These are phyloP conservation scores for Allantophomopsis cytisporea DNA, from an alignment of 2,329 filamentous ascomycete species.

Conservation along the genomic window DNA sequence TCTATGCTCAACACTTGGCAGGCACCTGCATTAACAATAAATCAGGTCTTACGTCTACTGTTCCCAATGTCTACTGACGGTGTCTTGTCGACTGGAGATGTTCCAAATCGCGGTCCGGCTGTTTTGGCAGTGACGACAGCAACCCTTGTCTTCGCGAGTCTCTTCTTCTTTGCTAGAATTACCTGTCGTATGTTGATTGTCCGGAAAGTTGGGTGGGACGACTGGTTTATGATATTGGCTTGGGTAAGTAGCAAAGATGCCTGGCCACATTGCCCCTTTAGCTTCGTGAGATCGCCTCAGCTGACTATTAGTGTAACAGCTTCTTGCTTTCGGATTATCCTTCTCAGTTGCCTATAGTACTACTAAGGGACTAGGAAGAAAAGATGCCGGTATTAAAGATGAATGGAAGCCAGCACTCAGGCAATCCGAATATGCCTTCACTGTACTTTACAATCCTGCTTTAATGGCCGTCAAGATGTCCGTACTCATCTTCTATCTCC, in stretches of 20 bases:
- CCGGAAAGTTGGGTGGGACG: slow-evolving; percentile 56
- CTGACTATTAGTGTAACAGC: slow-evolving; percentile 6
- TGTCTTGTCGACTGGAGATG: too few relatives aligned
- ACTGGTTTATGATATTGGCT: slow-evolving; percentile 65
- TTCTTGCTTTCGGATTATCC: slow-evolving; percentile 52
- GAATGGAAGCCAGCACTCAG: slow-evolving; percentile 38
- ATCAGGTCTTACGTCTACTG: too few relatives aligned
- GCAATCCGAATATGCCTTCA: slow-evolving; percentile 48
- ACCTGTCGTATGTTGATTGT: slow-evolving; percentile 61
- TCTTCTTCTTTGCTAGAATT: slow-evolving; percentile 62
- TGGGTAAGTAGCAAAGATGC: slow-evolving; percentile 34
- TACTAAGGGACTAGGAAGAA: slow-evolving; percentile 51
- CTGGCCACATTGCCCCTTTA: not conserved
- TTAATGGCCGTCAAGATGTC: slow-evolving; percentile 87
- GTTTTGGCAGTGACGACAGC: too few relatives aligned
- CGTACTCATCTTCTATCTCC: slow-evolving; percentile 83
- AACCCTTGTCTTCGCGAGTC: slow-evolving; percentile 51
- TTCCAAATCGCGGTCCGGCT: too few relatives aligned
- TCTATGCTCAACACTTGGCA: too few relatives aligned
- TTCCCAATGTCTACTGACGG: too few relatives aligned
- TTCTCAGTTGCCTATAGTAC: slow-evolving; percentile 53
- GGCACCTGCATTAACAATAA: too few relatives aligned
- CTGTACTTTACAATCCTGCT: slow-evolving; percentile 65
- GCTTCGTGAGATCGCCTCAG: not conserved
- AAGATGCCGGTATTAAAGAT: slow-evolving; percentile 43